Evolutionary conservation across 129 eudicot genomes (phyloP).

Genomic region (sunflower (Helianthus annuus)): DNA sequence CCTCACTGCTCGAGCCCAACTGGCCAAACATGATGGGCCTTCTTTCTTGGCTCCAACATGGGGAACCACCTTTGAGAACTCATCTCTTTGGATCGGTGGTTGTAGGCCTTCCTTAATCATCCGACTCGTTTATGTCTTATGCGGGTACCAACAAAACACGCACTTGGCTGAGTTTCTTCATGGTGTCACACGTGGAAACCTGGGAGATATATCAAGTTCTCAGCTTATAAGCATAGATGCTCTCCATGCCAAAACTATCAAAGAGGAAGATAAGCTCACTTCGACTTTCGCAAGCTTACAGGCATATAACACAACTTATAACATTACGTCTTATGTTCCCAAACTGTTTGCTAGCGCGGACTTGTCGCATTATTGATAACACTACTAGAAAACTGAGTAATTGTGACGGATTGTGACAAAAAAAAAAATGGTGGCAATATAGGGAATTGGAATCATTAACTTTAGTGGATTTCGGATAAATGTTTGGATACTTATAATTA

Average conservation of each 20-base stretch:
- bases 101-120: conserved; percentile 35
- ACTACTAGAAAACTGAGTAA: too few relatives aligned
- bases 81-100: conserved; percentile 45
- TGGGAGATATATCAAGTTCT: conserved; percentile 37
- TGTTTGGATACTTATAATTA: too few relatives aligned
- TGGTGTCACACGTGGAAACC: conserved; percentile 32
- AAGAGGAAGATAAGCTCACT: conserved; percentile 42
- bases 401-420: too few relatives aligned
- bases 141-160: conserved; percentile 30
- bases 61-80: conserved; percentile 48
- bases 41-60: conserved; percentile 44
- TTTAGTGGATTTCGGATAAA: too few relatives aligned
- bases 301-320: conserved; percentile 23
- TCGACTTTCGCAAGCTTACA: conserved; percentile 41
- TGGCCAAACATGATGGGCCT: conserved; percentile 40
- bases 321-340: neutral
- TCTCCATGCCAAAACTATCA: conserved; percentile 38
- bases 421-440: too few relatives aligned
- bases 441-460: too few relatives aligned
- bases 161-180: conserved; percentile 27
- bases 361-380: too few relatives aligned
- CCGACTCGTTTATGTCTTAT: conserved; percentile 29
- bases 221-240: conserved; percentile 37
- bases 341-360: too few relatives aligned
- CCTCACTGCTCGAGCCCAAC: conserved; percentile 22